Base-by-base conservation (phyloP, 805 yeast genomes). In the Priceomyces castillae region DNA sequence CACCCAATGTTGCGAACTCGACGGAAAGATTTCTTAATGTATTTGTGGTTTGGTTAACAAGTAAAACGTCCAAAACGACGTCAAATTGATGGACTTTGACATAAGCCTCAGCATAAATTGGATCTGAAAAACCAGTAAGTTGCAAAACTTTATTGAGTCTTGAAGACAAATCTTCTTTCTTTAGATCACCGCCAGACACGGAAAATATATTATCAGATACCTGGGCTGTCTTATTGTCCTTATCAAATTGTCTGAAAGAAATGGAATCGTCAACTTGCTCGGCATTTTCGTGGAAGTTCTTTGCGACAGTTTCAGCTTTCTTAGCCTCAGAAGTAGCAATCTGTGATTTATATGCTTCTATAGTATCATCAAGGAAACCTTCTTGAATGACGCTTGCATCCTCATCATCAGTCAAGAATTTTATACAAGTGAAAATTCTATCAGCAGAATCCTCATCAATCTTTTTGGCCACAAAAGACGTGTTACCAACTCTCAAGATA, bases 401-500 rank as follows among this genome's bases (percentile, higher is more conserved):
- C 44, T 79, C 73, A 31, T 81, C 83, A 48, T 85, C 92, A 42
- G 84, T 75, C 54, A 95, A 75, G 46, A 86, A 81, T 54, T 86
- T 82, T 55, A 94, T 80, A 61, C 92, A 90, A n/a, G 92, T 76
- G 64, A 90, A 72, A 44, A 94, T 84, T 70, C 98, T 81, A 69
- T 94, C 99, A n/a, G 86, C 81, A 2, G 97, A 87, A 67, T 95
- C 99, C 69, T 94, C 99, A 60, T 94, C 97, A 49, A 92, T 90
- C 56, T 80, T 80, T 59, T 84, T 82, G 49, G 80, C 74, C 18
- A 80, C 92, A 44, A 76, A 71, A 14, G 76, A 64, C 10, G 94
- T 78, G 53, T 88, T 86, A 39, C 96, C 96, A 33, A 81, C 92
- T 60, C 99, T 80, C 47, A 94, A 73, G 40, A 92, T 84, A 28